Evolutionary conservation across 108 stramenopile genomes (phyloP).

Genomic region (Chaetoceros muelleri): DNA sequence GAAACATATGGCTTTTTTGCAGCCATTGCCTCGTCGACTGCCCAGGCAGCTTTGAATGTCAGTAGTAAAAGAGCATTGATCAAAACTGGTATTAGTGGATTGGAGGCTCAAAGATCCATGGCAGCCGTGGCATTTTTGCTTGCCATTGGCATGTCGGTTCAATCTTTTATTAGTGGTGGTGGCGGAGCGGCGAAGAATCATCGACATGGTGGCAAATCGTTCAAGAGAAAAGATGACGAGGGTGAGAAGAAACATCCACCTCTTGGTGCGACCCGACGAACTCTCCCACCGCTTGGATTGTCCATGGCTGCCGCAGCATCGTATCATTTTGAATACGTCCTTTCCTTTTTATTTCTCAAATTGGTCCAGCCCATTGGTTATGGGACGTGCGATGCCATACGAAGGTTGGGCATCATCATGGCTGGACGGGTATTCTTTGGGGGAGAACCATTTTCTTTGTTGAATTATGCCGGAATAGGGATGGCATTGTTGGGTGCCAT

Average conservation of each 20-base stretch:
- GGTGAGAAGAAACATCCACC: neutral
- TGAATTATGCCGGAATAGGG: conserved; percentile 46
- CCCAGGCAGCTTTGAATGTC: conserved; percentile 61
- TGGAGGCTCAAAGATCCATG: conserved; percentile 59
- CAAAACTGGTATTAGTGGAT: conserved; percentile 33
- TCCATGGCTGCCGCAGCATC: conserved; percentile 35
- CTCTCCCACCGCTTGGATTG: conserved; percentile 45
- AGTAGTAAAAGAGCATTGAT: conserved; percentile 50
- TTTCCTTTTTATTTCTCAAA: conserved; percentile 60
- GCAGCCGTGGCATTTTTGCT: conserved; percentile 55
- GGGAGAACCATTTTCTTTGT: conserved; percentile 36
- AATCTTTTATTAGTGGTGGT: conserved; percentile 5
- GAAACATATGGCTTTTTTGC: conserved; percentile 51
- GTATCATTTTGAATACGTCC: conserved; percentile 66
- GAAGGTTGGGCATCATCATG: conserved; percentile 57
- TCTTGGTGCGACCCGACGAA: conserved; percentile 3
- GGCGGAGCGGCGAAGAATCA: conserved; percentile 14
- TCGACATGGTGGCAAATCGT: neutral
- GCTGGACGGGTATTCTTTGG: conserved; percentile 52
- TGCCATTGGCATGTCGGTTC: conserved; percentile 20
- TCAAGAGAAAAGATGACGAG: conserved; percentile 1
- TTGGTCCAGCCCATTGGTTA: conserved; percentile 63
- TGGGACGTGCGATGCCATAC: conserved; percentile 60
- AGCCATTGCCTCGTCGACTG: conserved; percentile 47
- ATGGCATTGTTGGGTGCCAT: conserved; percentile 55